phyloP scores from a whole-genome alignment of 345 rosid genomes.

The Turritis glabra region DNA sequence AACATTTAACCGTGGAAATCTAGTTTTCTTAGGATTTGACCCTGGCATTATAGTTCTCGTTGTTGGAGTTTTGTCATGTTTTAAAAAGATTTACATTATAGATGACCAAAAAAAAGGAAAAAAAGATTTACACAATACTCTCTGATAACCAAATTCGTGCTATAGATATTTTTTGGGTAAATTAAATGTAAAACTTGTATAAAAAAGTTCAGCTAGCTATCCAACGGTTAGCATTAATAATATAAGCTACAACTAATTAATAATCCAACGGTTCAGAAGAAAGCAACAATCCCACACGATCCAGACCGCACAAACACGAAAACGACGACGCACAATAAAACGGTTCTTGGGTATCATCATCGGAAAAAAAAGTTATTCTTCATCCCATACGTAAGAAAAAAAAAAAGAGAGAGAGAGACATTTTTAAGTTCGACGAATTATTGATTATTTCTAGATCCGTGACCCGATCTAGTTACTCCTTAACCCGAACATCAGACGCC shows the following conservation, averaged over 20 bases:
- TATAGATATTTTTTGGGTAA: neutral
- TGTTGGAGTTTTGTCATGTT: too few relatives aligned
- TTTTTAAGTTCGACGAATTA: constrained; percentile 2
- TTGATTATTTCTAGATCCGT: neutral
- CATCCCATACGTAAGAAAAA: neutral
- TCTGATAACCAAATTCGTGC: neutral
- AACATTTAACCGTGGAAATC: too few relatives aligned
- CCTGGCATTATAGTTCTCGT: too few relatives aligned
- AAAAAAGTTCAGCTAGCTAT: neutral
- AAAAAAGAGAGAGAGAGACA: neutral
- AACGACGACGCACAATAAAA: constrained; percentile 12
- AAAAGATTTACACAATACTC: too few relatives aligned
- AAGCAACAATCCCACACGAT: constrained; percentile 11
- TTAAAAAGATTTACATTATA: too few relatives aligned
- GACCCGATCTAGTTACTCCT: constrained; percentile 19
- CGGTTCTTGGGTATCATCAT: constrained; percentile 8
- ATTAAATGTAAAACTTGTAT: neutral
- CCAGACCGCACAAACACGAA: constrained; percentile 20
- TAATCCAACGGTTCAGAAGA: constrained; percentile 26
- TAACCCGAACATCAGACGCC: constrained; percentile 52
- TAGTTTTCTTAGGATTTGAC: too few relatives aligned
- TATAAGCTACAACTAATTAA: neutral
- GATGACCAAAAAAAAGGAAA: too few relatives aligned
- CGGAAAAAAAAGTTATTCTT: neutral
- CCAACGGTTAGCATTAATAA: constrained; percentile 6